phyloP scores from a whole-genome alignment of 2,329 filamentous ascomycete species.

The Teratosphaeria gauchensis region DNA sequence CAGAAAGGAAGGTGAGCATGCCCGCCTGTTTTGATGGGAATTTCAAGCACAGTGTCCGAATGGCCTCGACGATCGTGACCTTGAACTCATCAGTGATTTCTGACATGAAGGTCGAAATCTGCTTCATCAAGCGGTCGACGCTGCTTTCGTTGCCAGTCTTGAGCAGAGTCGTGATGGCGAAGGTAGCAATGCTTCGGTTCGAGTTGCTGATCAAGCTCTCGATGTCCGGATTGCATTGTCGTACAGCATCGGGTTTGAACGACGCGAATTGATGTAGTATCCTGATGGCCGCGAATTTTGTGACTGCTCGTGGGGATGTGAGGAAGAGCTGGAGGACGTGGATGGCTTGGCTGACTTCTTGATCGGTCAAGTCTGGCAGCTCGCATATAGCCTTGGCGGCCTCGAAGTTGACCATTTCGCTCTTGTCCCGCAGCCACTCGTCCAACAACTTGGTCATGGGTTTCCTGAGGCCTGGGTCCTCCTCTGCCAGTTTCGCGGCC shows the following conservation, averaged over 20 bases:
- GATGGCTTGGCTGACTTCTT: slow-evolving; percentile 82
- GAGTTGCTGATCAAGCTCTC: slow-evolving; percentile 93
- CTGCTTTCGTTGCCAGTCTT: slow-evolving; percentile 98
- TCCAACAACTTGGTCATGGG: slow-evolving; percentile 97
- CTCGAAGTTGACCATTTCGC: slow-evolving; percentile 99
- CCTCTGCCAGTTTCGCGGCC: slow-evolving; percentile 86
- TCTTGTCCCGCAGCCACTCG: slow-evolving; percentile 95
- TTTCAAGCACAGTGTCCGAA: slow-evolving; percentile 90
- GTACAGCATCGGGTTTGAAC: slow-evolving; percentile 88
- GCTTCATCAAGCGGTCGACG: slow-evolving; percentile 95
- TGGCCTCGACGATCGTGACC: slow-evolving; percentile 98
- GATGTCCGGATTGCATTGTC: slow-evolving; percentile 92
- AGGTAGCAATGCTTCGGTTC: slow-evolving; percentile 95
- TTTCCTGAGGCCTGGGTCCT: slow-evolving; percentile 78
- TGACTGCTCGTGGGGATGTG: slow-evolving; percentile 87
- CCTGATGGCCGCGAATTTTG: slow-evolving; percentile 92
- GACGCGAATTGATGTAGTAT: slow-evolving; percentile 94
- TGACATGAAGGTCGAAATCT: slow-evolving; percentile 96
- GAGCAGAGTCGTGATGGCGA: slow-evolving; percentile 92
- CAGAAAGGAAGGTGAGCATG: slow-evolving; percentile 94
- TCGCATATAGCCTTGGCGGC: slow-evolving; percentile 97
- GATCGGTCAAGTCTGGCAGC: slow-evolving; percentile 84
- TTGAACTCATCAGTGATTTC: slow-evolving; percentile 99
- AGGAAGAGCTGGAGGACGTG: slow-evolving; percentile 95
- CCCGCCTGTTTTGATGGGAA: slow-evolving; percentile 97